Conservation (phyloP, 2,329 filamentous ascomycete species). For the Aureobasidium sp. region DNA sequence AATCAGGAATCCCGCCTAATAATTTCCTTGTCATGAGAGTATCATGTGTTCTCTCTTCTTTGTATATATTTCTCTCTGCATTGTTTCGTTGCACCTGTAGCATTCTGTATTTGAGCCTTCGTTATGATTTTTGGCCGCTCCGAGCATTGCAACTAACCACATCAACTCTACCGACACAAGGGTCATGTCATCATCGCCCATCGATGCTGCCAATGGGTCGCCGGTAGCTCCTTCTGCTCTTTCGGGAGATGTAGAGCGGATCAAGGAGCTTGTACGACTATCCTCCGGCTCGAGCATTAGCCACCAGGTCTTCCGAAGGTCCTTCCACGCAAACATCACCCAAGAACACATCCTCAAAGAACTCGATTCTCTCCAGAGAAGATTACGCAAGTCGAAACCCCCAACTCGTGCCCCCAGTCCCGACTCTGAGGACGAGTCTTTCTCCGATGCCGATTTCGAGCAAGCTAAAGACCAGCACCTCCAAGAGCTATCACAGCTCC, state of each 20-base stretch:
- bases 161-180: not conserved
- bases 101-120: conserved; percentile 4
- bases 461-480: conserved; percentile 13
- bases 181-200: conserved; percentile 13
- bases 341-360: conserved; percentile 19
- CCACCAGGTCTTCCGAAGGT: conserved; percentile 19
- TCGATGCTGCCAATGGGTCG: conserved; percentile 4
- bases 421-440: conserved; percentile 14
- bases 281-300: conserved; percentile 17
- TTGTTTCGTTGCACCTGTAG: conserved; percentile 1
- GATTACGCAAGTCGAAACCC: conserved; percentile 9
- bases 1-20: not conserved
- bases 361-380: conserved; percentile 19
- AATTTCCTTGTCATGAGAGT: conserved; percentile 12
- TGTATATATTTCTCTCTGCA: conserved; percentile 9
- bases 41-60: not conserved
- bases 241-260: conserved; percentile 18
- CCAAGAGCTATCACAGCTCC: conserved; percentile 15
- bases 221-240: conserved; percentile 10
- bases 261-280: conserved; percentile 20
- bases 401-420: not conserved
- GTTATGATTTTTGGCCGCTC: conserved; percentile 6
- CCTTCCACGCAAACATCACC: conserved; percentile 17
- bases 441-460: conserved; percentile 13
- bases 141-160: not conserved